Evolutionary conservation across 495 filamentous ascomycete genomes (phyloP), one percentile per base, ranked within the genome.

Genomic region (Xeromyces bisporus): DNA sequence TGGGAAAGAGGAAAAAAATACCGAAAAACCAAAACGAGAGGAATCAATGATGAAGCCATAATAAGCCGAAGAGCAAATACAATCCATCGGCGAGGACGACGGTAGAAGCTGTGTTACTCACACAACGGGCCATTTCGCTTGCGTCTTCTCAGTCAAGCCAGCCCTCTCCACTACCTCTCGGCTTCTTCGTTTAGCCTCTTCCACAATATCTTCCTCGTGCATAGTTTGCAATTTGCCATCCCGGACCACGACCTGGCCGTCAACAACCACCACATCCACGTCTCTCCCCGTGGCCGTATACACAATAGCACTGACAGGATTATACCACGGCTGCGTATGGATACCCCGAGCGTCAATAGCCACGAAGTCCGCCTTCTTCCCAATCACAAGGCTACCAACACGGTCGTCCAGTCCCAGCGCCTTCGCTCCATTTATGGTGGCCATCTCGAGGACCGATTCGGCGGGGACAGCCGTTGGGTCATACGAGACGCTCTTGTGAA

Each of bases 351-450:
- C 45, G 41, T 66, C 57, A 30, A 66, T 42, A 9, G 55, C 55
- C 13, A 67, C 63, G 33, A 71, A 64, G 38, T 69, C 64, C 2
- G 66, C 66, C 38, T 67, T 66, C 50, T 71, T 71, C 3, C 64
- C 64, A 0, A 60, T 45, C 33, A 66, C 62, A 26, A 71, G 36
- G 40, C 64, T 67, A 3, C 66, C 66, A 32, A 64, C 52, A 2
- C 47, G 39, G 15, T 50, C 48, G 1, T 61, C 48, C 34, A 58
- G 28, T 1, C 64, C 64, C n/a, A 71, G 34, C n/a, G 64, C 62
- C 38, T 51, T 62, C 1, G 64, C 66, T 6, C 54, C 56, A 23
- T 62, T 62, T 32, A 68, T 66, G 1, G 64, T 68, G 0, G 60
- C 64, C 58, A 66, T 63, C 40, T 66, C 64, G 25, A 68, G 38